phyloP scores from a whole-genome alignment of 148 eudicot species.

The Mesembryanthemum crystallinum region DNA sequence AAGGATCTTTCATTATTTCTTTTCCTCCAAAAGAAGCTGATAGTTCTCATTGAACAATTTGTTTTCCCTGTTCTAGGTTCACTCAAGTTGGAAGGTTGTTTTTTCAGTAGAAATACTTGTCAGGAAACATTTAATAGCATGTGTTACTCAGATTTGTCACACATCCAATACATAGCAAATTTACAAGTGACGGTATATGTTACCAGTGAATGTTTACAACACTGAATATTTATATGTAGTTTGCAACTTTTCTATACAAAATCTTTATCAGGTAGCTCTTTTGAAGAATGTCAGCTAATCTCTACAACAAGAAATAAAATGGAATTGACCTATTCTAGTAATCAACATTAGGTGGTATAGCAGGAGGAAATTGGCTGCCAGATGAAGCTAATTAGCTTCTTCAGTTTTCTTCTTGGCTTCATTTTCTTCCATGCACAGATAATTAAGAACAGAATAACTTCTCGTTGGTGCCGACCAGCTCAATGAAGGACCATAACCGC shows the following conservation, averaged over 20 bases:
- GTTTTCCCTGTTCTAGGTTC: too few relatives aligned
- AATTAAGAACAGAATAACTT: background rate
- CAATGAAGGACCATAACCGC: slow-evolving; percentile 7
- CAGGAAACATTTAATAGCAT: too few relatives aligned
- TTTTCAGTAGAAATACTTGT: background rate
- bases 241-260: slow-evolving; percentile 27
- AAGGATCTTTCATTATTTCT: too few relatives aligned
- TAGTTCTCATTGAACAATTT: too few relatives aligned
- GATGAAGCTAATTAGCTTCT: background rate
- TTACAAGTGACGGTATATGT: slow-evolving; percentile 17
- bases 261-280: slow-evolving; percentile 7
- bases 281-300: slow-evolving; percentile 4
- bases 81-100: too few relatives aligned
- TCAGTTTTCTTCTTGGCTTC: background rate
- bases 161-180: slow-evolving; percentile 6
- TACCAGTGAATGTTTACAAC: slow-evolving; percentile 14
- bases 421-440: slow-evolving; percentile 22
- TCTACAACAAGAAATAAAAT: background rate
- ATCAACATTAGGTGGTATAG: background rate
- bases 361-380: slow-evolving; percentile 8
- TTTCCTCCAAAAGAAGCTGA: too few relatives aligned
- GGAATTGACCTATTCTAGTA: background rate
- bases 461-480: background rate
- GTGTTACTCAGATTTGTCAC: too few relatives aligned
- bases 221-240: slow-evolving; percentile 12